phyloP scores from a whole-genome alignment of 164 flowering plant genomes.

The Kingdonia uniflora region DNA sequence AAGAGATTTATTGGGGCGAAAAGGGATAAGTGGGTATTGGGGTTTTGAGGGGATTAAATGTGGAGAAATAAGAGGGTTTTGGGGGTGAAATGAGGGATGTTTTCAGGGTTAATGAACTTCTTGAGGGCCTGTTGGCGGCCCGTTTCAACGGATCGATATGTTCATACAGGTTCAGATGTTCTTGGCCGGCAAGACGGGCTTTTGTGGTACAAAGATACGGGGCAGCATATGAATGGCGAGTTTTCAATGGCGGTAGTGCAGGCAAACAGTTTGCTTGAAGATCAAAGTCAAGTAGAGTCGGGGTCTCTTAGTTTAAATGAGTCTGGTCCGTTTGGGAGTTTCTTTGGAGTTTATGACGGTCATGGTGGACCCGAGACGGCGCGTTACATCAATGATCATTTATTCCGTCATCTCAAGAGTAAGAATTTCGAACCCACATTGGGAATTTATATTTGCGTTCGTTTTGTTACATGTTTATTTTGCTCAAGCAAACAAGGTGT shows the following conservation, averaged over 20 bases:
- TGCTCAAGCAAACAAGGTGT: no score
- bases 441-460: no score
- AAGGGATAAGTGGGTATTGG: slow-evolving; percentile 3
- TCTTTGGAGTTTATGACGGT: slow-evolving; percentile 76
- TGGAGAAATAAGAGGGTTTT: slow-evolving; percentile 30
- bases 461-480: no score
- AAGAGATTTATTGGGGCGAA: no score
- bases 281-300: slow-evolving; percentile 77
- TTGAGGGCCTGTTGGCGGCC: slow-evolving; percentile 63
- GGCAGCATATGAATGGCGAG: slow-evolving; percentile 66
- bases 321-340: slow-evolving; percentile 68
- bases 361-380: slow-evolving; percentile 90
- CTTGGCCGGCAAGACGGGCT: slow-evolving; percentile 68
- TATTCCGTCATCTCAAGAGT: slow-evolving; percentile 76
- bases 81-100: slow-evolving; percentile 79
- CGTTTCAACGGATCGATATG: slow-evolving; percentile 32
- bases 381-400: slow-evolving; percentile 53
- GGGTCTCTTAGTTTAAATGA: slow-evolving; percentile 52
- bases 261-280: slow-evolving; percentile 75
- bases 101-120: slow-evolving; percentile 55
- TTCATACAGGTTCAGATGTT: slow-evolving; percentile 34
- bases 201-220: slow-evolving; percentile 72
- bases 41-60: slow-evolving; percentile 23
- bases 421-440: slow-evolving; percentile 13
- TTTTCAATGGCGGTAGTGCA: slow-evolving; percentile 86